A percentile compares a stretch with the other conserved stretches of the same genome.
These are phyloP conservation scores for Purpureocillium takamizusanense DNA, from an alignment of 2,329 filamentous ascomycete genomes.

Conservation along the genomic window DNA sequence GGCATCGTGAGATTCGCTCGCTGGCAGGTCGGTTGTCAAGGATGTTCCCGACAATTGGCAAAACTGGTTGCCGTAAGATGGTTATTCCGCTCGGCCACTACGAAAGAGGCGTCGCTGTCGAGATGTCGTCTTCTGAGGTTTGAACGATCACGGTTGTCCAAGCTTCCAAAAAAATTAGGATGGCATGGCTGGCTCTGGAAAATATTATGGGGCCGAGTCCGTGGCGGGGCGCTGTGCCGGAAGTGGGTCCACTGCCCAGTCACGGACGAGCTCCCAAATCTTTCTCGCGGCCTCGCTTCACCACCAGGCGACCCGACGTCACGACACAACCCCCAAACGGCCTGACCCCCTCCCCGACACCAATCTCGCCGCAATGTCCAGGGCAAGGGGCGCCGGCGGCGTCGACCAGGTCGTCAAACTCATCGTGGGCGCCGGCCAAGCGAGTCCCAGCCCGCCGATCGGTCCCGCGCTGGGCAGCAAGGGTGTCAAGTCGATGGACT, in stretches of 20 bases:
- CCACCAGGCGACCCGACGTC: neutral
- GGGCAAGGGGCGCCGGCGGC: constrained; percentile 29
- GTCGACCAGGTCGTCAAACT: constrained; percentile 83
- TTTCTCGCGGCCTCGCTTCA: constrained; percentile 2
- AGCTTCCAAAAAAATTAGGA: constrained; percentile 1
- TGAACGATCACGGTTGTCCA: neutral
- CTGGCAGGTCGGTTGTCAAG: neutral
- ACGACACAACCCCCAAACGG: constrained; percentile 1
- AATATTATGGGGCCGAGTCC: neutral
- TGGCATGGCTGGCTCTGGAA: neutral
- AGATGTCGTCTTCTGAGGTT: too few species aligned
- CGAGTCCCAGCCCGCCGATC: constrained; percentile 88
- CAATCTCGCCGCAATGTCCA: constrained; percentile 38
- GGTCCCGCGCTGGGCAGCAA: constrained; percentile 94
- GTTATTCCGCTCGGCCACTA: too few species aligned
- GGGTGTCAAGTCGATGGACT: constrained; percentile 98
- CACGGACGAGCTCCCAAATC: constrained; percentile 3
- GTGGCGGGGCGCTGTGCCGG: neutral
- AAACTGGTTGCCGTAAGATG: too few species aligned
- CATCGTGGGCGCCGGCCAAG: constrained; percentile 93
- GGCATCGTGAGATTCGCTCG: constrained; percentile 51
- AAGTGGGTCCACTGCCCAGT: neutral
- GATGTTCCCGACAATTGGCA: too few species aligned
- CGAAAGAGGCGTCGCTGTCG: too few species aligned
- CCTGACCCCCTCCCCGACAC: constrained; percentile 5